Evolutionary conservation across 78 protist species (phyloP).

Genomic region (Dictyostelium brefeldianum): DNA sequence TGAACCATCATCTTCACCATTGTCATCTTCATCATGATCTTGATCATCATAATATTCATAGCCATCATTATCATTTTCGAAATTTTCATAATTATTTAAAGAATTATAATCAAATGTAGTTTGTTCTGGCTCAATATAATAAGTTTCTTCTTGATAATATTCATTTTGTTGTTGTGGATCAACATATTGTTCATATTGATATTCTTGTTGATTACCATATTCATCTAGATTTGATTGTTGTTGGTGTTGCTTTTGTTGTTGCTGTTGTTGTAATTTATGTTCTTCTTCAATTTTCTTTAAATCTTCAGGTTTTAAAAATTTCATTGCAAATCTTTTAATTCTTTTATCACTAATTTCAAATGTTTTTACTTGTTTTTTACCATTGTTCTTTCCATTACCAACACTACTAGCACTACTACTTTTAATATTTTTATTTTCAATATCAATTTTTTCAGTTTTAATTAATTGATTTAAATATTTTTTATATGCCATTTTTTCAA

Average conservation of each 20-base stretch:
- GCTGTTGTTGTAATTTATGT: background rate
- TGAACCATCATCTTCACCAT: background rate
- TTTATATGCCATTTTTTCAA: background rate
- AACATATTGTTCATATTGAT: background rate
- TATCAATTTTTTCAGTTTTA: background rate
- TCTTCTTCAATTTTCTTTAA: background rate
- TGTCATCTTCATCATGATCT: background rate
- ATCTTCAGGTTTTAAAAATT: conserved; percentile 19
- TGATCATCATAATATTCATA: background rate
- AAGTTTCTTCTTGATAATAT: conserved; percentile 7
- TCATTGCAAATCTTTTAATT: background rate
- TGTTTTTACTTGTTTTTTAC: background rate
- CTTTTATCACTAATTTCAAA: conserved; percentile 22
- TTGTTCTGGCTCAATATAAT: conserved; percentile 2
- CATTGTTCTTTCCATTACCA: background rate
- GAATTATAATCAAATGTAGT: background rate
- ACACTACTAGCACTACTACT: background rate
- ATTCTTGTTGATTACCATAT: background rate
- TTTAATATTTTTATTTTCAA: background rate
- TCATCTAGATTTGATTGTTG: background rate
- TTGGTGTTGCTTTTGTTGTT: background rate
- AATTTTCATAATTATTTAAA: background rate
- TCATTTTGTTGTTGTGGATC: background rate
- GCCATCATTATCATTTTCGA: background rate
- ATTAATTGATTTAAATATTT: conserved; percentile 1